Conservation (phyloP, 257 asterid genomes). For the Fraxinus cuspidata region DNA sequence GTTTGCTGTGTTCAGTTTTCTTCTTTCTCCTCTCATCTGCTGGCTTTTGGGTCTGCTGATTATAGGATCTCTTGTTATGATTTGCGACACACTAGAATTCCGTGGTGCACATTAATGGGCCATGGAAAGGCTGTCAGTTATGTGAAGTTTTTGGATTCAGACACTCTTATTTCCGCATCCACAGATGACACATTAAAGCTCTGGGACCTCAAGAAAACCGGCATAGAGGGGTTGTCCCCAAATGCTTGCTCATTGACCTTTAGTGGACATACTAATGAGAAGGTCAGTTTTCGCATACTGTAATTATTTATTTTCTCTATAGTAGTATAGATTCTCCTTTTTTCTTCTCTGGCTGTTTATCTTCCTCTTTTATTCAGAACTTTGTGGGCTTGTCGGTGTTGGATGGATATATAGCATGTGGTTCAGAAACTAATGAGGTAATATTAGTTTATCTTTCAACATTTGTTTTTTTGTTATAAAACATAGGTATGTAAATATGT, state of each 20-base stretch:
- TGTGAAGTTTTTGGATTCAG: conserved; percentile 47
- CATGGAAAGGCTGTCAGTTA: conserved; percentile 56
- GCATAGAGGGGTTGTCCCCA: conserved; percentile 35
- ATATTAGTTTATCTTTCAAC: neutral
- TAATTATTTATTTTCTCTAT: neutral
- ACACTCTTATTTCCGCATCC: conserved; percentile 56
- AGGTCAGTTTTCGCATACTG: conserved; percentile 24
- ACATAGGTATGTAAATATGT: neutral
- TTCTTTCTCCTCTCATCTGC: conserved; percentile 44
- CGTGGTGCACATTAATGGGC: conserved; percentile 62
- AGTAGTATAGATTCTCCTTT: neutral
- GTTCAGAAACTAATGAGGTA: conserved; percentile 71
- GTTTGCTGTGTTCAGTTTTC: conserved; percentile 63
- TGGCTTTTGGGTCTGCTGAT: conserved; percentile 55
- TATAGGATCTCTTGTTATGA: conserved; percentile 47
- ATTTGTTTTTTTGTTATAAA: too few relatives aligned
- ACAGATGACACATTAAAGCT: conserved; percentile 52
- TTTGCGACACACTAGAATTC: conserved; percentile 44
- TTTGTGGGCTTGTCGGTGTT: conserved; percentile 56
- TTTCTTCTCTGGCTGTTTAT: neutral
- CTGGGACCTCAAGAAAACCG: conserved; percentile 57
- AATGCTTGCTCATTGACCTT: conserved; percentile 49
- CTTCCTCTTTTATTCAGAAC: conserved; percentile 33
- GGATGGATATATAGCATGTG: conserved; percentile 59
- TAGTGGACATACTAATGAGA: conserved; percentile 47